Conservation (phyloP, 306 rosid genomes). For the Ceratonia siliqua region DNA sequence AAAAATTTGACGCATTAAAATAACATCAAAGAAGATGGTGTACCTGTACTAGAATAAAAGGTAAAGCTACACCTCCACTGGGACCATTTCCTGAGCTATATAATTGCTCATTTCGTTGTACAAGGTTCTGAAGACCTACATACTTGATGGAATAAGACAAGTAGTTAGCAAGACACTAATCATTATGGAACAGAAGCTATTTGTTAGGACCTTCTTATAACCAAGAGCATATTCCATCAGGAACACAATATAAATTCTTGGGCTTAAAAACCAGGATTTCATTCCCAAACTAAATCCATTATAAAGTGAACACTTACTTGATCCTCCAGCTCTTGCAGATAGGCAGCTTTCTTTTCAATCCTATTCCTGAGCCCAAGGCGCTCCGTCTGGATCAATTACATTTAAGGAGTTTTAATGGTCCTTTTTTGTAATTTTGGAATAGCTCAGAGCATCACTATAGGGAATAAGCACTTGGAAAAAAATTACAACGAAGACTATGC, state of each 20-base stretch:
- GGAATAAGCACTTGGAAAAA: slow-evolving; percentile 1
- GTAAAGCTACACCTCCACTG: slow-evolving; percentile 91
- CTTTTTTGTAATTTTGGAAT: slow-evolving; percentile 11
- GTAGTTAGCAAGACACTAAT: slow-evolving; percentile 40
- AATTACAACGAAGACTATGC: slow-evolving; percentile 15
- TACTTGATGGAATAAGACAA: slow-evolving; percentile 53
- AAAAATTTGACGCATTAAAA: background rate
- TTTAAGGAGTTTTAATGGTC: slow-evolving; percentile 26
- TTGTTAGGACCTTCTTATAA: slow-evolving; percentile 7
- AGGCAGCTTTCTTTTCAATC: slow-evolving; percentile 89
- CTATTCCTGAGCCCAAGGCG: slow-evolving; percentile 72
- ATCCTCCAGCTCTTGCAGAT: slow-evolving; percentile 92
- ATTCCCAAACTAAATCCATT: slow-evolving; percentile 13
- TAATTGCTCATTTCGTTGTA: slow-evolving; percentile 86
- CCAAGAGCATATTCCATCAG: slow-evolving; percentile 23
- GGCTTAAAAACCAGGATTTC: slow-evolving; percentile 2
- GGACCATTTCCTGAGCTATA: slow-evolving; percentile 85
- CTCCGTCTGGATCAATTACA: slow-evolving; percentile 65
- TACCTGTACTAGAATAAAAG: slow-evolving; percentile 97
- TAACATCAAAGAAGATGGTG: slow-evolving; percentile 30
- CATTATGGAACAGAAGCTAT: background rate
- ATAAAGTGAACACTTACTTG: slow-evolving; percentile 58
- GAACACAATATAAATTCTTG: slow-evolving; percentile 4
- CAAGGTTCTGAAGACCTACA: slow-evolving; percentile 87
- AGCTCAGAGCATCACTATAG: slow-evolving; percentile 18